Base-by-base conservation (phyloP, 768 basidiomycete genomes). In the Piloderma croceum region DNA sequence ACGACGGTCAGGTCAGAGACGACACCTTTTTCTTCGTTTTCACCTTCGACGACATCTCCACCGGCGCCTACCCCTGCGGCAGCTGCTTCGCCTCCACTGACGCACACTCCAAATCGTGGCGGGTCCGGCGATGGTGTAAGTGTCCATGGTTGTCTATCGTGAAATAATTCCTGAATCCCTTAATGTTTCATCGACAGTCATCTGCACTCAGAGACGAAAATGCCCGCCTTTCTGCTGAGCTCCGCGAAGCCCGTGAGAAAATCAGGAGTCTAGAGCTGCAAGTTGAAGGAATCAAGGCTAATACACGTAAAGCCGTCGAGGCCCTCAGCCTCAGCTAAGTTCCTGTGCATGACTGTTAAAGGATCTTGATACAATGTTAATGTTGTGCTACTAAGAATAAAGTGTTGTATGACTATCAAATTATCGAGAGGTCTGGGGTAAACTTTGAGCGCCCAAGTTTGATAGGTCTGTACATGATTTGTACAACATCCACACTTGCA, bases 231-330 rank as follows among this genome's bases (percentile, higher is more conserved):
- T 72, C 59, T 10, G 58, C 60, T 2, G 85, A 90, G 51, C 71
- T 93, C 33, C 74, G 88, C 21, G 89, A 90, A 19, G 83, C 87
- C 24, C 72, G 83, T 27, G 79, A 81, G 61, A 78, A 84, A 65
- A 90, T 93, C 39, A 70, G 91, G 43, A 82, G 82, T 51, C 61
- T 93, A 36, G 90, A 92, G 64, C 57, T 91, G 43, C 84, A 89
- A 63, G 77, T 90, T 15, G 88, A 91, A 64, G 69, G 71, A 11
- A 59, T 87, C 48, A 74, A 74, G 43, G 79, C 80, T 13, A 90
- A 90, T 52, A 84, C 87, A 42, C 70, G 76, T 52, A 84, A 77
- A 54, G 87, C 86, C 2, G 82, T 83, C 10, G 76, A 83, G 56
- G 68, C 81, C 25, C 57, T 90, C n/a, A n/a, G n/a, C n/a, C n/a